Percentiles rank a stretch among this genome's conserved stretches.
Conservation (phyloP, 139 green algal species). For the Medakamo hakoo region DNA sequence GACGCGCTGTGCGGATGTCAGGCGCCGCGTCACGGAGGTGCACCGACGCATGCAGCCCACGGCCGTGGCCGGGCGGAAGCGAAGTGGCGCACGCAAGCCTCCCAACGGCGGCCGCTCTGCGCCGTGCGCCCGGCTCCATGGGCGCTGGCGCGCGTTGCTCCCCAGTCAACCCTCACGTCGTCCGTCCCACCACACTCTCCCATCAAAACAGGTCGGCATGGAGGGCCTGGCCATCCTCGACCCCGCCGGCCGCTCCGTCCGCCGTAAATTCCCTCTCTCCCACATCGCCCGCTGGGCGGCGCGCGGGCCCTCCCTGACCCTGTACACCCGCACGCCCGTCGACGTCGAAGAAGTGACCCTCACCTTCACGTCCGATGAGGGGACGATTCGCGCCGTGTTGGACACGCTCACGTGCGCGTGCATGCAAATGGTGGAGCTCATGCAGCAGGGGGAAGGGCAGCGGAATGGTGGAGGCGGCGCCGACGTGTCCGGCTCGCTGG, state of each 20-base stretch:
- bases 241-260: slow-evolving; percentile 19
- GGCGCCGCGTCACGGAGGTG: no score
- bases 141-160: no score
- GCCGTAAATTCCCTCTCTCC: slow-evolving; percentile 59
- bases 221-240: slow-evolving; percentile 58
- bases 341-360: slow-evolving; percentile 75
- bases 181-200: not conserved
- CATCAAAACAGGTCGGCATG: slow-evolving; percentile 45
- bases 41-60: no score
- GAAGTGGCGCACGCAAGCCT: no score
- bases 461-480: no score
- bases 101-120: no score
- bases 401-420: slow-evolving; percentile 75
- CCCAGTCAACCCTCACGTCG: no score
- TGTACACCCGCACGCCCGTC: slow-evolving; percentile 61
- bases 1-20: no score
- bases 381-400: slow-evolving; percentile 43
- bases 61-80: no score
- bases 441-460: slow-evolving; percentile 37
- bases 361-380: slow-evolving; percentile 26
- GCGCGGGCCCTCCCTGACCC: slow-evolving; percentile 35
- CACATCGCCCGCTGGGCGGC: slow-evolving; percentile 56
- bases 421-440: slow-evolving; percentile 74
- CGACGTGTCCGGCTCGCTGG: no score
- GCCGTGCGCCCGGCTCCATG: no score